These are phyloP conservation scores for Lactifluus piperatus DNA, from an alignment of 768 basidiomycete species.

Conservation along the genomic window DNA sequence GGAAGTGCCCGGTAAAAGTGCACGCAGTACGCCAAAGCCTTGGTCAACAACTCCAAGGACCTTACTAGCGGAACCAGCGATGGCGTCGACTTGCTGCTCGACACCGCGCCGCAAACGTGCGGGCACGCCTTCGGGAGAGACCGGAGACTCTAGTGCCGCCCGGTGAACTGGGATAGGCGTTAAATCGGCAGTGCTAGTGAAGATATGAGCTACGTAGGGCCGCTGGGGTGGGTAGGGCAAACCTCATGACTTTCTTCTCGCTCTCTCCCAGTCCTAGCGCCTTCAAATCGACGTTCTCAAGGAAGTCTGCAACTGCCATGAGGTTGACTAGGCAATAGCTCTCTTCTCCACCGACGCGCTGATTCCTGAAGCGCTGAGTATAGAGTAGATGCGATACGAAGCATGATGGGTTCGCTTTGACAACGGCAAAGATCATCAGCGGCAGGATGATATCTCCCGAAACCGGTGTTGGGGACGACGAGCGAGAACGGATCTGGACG, in stretches of 20 bases:
- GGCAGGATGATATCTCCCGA: slow-evolving; percentile 90
- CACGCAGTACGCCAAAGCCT: slow-evolving; percentile 79
- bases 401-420: slow-evolving; percentile 82
- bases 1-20: slow-evolving; percentile 49
- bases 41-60: slow-evolving; percentile 84
- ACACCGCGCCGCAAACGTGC: slow-evolving; percentile 64
- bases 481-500: slow-evolving; percentile 15
- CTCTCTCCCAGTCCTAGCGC: slow-evolving; percentile 55
- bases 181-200: slow-evolving; percentile 60
- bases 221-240: slow-evolving; percentile 8
- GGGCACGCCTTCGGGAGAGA: slow-evolving; percentile 36
- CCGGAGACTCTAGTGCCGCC: slow-evolving; percentile 36
- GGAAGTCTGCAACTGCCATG: slow-evolving; percentile 91
- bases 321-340: slow-evolving; percentile 91
- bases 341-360: slow-evolving; percentile 67
- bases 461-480: slow-evolving; percentile 40
- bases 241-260: slow-evolving; percentile 52
- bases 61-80: slow-evolving; percentile 75
- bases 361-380: slow-evolving; percentile 52
- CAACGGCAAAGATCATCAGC: slow-evolving; percentile 87
- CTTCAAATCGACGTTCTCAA: slow-evolving; percentile 88
- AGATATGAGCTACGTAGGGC: not conserved
- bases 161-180: slow-evolving; percentile 71
- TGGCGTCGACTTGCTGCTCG: slow-evolving; percentile 69
- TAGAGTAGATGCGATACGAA: slow-evolving; percentile 65